These are phyloP conservation scores for Fraxinus floribunda DNA, from an alignment of 305 asterid species.

Conservation along the genomic window DNA sequence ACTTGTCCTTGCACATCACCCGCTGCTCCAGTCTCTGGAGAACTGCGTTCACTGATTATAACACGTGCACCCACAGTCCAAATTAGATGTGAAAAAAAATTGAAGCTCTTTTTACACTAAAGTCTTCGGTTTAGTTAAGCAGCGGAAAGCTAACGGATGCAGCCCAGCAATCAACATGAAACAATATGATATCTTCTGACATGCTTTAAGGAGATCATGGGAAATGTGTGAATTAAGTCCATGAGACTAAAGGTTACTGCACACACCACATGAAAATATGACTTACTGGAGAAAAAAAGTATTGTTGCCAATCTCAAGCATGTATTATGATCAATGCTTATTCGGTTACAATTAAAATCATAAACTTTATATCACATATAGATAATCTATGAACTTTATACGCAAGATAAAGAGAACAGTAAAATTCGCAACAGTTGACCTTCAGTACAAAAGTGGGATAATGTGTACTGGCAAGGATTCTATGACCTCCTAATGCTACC, in stretches of 20 bases:
- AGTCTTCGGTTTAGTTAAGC: background rate
- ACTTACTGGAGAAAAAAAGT: background rate
- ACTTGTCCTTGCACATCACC: conserved; percentile 61
- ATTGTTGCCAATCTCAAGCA: background rate
- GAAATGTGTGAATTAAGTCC: background rate
- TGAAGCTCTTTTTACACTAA: background rate
- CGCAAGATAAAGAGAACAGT: background rate
- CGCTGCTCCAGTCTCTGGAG: conserved; percentile 50
- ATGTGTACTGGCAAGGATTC: background rate
- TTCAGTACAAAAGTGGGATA: background rate
- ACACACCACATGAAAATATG: background rate
- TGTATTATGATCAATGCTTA: background rate
- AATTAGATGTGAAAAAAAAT: conserved; percentile 13
- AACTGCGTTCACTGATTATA: conserved; percentile 52
- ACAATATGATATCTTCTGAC: background rate
- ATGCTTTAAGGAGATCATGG: background rate
- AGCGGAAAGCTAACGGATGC: conserved; percentile 7
- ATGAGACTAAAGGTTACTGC: background rate
- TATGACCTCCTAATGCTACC: background rate
- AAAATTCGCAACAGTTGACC: background rate
- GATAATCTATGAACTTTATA: background rate
- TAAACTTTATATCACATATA: background rate
- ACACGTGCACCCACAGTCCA: conserved; percentile 12
- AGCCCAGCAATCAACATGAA: background rate
- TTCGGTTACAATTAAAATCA: background rate